phyloP scores from a whole-genome alignment of 257 asterid species.

The Penstemon newberryi region DNA sequence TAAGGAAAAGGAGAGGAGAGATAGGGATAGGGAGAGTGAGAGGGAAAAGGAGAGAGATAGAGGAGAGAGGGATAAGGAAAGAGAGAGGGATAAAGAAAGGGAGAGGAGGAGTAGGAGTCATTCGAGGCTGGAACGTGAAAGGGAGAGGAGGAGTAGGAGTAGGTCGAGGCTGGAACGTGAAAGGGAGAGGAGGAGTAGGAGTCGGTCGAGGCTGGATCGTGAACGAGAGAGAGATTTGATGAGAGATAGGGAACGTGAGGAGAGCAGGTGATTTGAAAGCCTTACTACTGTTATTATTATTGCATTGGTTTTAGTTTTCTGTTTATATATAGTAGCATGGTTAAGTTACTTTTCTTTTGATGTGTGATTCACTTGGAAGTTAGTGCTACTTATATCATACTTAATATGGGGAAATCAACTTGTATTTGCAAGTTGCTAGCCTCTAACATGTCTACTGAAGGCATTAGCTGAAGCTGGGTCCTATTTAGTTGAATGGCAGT shows the following conservation, averaged over 20 bases:
- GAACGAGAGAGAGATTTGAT: slow-evolving; percentile 65
- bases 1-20: slow-evolving; percentile 45
- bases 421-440: slow-evolving; percentile 1
- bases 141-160: slow-evolving; percentile 23
- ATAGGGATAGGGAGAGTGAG: slow-evolving; percentile 37
- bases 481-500: background rate
- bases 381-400: background rate
- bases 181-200: slow-evolving; percentile 68
- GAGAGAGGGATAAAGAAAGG: slow-evolving; percentile 35
- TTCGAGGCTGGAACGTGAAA: slow-evolving; percentile 12
- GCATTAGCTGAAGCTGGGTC: background rate
- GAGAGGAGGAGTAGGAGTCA: slow-evolving; percentile 32
- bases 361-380: slow-evolving; percentile 10
- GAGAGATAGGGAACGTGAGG: slow-evolving; percentile 78
- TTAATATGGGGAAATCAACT: background rate
- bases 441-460: background rate
- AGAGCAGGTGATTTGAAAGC: slow-evolving; percentile 69
- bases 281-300: background rate
- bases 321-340: background rate
- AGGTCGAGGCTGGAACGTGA: slow-evolving; percentile 32
- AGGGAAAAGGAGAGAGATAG: slow-evolving; percentile 37
- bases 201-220: slow-evolving; percentile 61
- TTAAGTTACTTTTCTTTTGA: background rate
- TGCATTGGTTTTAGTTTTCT: background rate
- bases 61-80: slow-evolving; percentile 30